Evolutionary conservation across 1,284 basidiomycete genomes (phyloP), one percentile per base, ranked within the genome.

Genomic region (Leucoagaricus sp.): DNA sequence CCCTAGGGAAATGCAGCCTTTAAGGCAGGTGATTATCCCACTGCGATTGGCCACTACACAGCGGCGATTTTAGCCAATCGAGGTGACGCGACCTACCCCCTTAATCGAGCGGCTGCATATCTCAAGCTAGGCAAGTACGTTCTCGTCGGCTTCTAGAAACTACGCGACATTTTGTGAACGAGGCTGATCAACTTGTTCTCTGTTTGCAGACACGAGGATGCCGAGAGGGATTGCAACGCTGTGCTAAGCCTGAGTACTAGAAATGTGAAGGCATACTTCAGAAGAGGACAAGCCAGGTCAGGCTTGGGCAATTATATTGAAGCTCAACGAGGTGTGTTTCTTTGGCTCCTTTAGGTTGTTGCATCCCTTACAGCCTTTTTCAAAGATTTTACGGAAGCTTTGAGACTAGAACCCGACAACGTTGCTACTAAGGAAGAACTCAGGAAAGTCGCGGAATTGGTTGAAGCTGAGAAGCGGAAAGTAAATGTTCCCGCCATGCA

Each of bases 51-150:
- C 0, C 85, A 90, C 67, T 94, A 93, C 70, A 85, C 86, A 36
- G 72, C 82, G 2, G 92, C 91, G 3, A 84, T 89, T 54, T 67
- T 89, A 26, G 81, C 84, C 1, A 84, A 93, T 68, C 68, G 75
- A 8, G 75, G 69, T 0, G 87, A 91, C 62, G 72, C 78, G 25
- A 91, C 88, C 0, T 87, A 84, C 62, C 83, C 85, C 33, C 75
- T 93, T 49, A 94, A 94, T 67, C 83, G 91, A 40, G 88, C 89
- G 9, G 88, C 89, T 28, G 89, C 91, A 23, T 92, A 93, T 74
- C 78, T 94, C 60, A 92, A 89, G 77, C 80, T 93, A 76, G 83
- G 84, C 82, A 93, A 92, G 90, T 92, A 77, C 75, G 89, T 78
- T 72, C 61, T 58, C 51, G 40, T 49, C 48, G 29, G 4, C 13